Base-by-base conservation (phyloP, 176 grass and related monocot genomes). In the Juncus inflexus region DNA sequence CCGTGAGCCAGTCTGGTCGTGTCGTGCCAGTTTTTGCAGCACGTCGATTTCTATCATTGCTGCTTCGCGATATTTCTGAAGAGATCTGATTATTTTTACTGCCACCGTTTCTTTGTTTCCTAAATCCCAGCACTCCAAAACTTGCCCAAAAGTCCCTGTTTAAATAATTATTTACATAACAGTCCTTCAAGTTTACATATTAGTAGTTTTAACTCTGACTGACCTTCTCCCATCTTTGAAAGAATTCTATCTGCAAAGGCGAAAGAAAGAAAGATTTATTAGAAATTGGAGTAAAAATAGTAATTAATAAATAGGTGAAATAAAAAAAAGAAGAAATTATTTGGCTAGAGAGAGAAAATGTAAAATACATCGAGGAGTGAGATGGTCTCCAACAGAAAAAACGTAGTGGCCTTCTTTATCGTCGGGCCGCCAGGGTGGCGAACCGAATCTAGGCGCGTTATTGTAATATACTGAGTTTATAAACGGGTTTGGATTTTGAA, bases 11-110 rank as follows among this genome's bases (percentile, higher is more conserved):
- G 79, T 89, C 52, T 78, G 85, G 55, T 97, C 87, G 77, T 90
- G 73, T 78, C 83, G 80, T 55, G 84, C 87, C 81, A 97, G 84
- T 74, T 76, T 91, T 72, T 86, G 82, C 58, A 97, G 78, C 65
- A 91, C 92, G 14, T 97, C 94, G 72, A 99, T 92, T 89, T 99
- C 94, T 74, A 99, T 99, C 88, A 92, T 99, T 65, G 94, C 85
- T 79, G 94, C 94, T 52, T 99, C 94, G 28, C 94, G 83, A 67
- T 99, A 99, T 70, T 99, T 99, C 72, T 99, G 85, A 66, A 92
- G 83, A 16, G 83, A 91, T 51, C 88, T 82, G 9, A 91, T 75
- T 77, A 99, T 89, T 75, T 99, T 99, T 54, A 99, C 66, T 51
- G 94, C 94, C 49, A 99, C 94, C 68, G 83, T 50, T 82, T 99